These are phyloP conservation scores for Naganishia sp. DNA, from an alignment of 1,284 basidiomycete species.

Conservation along the genomic window DNA sequence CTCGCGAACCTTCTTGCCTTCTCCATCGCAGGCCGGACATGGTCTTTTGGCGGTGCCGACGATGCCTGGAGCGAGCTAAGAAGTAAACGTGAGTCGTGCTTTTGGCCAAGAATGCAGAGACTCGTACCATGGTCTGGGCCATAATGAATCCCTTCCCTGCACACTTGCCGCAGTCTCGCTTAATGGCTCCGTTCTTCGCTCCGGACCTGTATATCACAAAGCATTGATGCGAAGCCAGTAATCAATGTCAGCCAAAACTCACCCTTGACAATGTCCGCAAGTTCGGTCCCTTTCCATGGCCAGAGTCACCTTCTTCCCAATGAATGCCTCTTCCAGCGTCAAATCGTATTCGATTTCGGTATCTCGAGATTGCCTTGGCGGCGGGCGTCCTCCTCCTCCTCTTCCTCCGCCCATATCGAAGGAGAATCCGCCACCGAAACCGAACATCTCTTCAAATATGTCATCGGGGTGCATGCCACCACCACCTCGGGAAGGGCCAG, in stretches of 20 bases:
- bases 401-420: slow-evolving; percentile 56
- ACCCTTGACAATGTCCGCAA: slow-evolving; percentile 81
- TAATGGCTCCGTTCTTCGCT: slow-evolving; percentile 73
- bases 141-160: slow-evolving; percentile 64
- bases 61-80: slow-evolving; percentile 50
- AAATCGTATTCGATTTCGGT: slow-evolving; percentile 80
- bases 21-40: slow-evolving; percentile 78
- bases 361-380: slow-evolving; percentile 57
- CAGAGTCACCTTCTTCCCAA: slow-evolving; percentile 85
- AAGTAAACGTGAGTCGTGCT: not conserved
- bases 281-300: slow-evolving; percentile 82
- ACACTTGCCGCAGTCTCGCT: slow-evolving; percentile 77
- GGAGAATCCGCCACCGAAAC: slow-evolving; percentile 55
- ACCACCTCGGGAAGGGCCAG: slow-evolving; percentile 57
- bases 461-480: slow-evolving; percentile 65
- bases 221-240: not conserved
- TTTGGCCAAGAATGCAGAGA: not conserved
- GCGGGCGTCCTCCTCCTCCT: slow-evolving; percentile 39
- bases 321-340: slow-evolving; percentile 88
- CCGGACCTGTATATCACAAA: slow-evolving; percentile 63
- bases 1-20: slow-evolving; percentile 76
- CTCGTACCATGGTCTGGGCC: slow-evolving; percentile 48
- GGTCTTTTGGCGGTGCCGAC: slow-evolving; percentile 57
- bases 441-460: slow-evolving; percentile 78
- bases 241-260: slow-evolving; percentile 22